Evolutionary conservation across 306 rosid genomes (phyloP).

Genomic region (Adenanthera pavonina): DNA sequence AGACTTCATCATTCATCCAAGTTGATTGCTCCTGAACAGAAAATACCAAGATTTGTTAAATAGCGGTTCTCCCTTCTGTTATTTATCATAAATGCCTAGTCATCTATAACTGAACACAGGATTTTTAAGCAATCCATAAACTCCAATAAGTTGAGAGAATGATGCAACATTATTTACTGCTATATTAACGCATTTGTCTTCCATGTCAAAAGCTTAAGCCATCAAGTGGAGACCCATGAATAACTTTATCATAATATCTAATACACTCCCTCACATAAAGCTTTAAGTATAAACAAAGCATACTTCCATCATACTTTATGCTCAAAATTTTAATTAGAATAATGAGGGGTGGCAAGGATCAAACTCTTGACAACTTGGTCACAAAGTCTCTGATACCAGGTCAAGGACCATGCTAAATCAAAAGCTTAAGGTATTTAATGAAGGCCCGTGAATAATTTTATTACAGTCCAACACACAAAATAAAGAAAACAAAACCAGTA

Average conservation of each 20-base stretch:
- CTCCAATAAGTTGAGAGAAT: neutral
- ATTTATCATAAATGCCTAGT: neutral
- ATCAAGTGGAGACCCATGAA: neutral
- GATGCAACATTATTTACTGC: neutral
- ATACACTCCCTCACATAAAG: neutral
- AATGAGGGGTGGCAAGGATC: neutral
- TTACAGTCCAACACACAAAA: neutral
- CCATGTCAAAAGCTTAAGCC: neutral
- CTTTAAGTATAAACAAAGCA: neutral
- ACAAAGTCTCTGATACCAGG: neutral
- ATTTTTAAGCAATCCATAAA: conserved; percentile 4
- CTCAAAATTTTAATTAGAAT: neutral
- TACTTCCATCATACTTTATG: neutral
- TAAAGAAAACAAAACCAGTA: neutral
- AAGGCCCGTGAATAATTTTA: neutral
- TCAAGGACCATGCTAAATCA: neutral
- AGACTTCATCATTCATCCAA: no score
- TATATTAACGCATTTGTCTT: neutral
- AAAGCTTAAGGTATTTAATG: neutral
- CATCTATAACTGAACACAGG: neutral
- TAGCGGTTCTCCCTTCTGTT: no score
- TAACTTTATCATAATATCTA: neutral
- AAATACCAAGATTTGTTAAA: no score
- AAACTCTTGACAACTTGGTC: neutral
- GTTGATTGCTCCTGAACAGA: no score